Evolutionary conservation across 2,329 filamentous ascomycete genomes (phyloP).

Genomic region (Epichloe gansuensis): DNA sequence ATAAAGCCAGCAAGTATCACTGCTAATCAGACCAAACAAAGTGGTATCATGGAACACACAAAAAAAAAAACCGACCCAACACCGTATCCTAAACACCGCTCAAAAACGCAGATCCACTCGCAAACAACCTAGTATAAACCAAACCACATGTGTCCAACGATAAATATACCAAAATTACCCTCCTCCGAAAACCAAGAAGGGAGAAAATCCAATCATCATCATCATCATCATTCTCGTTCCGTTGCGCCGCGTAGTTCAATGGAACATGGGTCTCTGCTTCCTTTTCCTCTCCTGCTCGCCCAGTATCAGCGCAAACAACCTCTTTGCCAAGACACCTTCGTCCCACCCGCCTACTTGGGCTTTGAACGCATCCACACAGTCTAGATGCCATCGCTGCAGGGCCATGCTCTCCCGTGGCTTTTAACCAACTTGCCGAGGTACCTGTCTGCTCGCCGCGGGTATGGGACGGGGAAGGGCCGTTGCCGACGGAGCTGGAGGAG

Average conservation of each 20-base stretch:
- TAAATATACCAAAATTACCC: not conserved
- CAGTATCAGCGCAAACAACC: slow-evolving; percentile 40
- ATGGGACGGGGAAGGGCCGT: slow-evolving; percentile 23
- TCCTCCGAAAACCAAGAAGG: slow-evolving; percentile 1
- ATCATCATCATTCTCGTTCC: not conserved
- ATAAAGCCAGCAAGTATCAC: too few relatives aligned
- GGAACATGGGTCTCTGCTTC: slow-evolving; percentile 17
- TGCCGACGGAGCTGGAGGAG: slow-evolving; percentile 36
- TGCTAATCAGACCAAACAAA: not conserved
- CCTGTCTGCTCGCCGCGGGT: slow-evolving; percentile 18
- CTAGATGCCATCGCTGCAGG: slow-evolving; percentile 44
- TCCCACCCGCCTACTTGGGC: slow-evolving; percentile 37
- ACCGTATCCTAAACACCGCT: too few relatives aligned
- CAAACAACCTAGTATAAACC: too few relatives aligned
- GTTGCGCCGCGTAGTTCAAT: slow-evolving; percentile 9
- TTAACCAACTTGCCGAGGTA: slow-evolving; percentile 37
- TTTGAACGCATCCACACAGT: slow-evolving; percentile 43
- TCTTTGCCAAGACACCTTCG: slow-evolving; percentile 34
- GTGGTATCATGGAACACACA: slow-evolving; percentile 9
- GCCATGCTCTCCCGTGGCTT: slow-evolving; percentile 34
- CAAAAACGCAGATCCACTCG: too few relatives aligned
- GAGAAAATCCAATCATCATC: slow-evolving; percentile 4
- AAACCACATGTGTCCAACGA: too few relatives aligned
- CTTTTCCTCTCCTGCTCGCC: slow-evolving; percentile 30
- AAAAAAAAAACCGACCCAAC: not conserved